Conservation (phyloP, 805 yeast species). For the Nakazawaea anatomiae region DNA sequence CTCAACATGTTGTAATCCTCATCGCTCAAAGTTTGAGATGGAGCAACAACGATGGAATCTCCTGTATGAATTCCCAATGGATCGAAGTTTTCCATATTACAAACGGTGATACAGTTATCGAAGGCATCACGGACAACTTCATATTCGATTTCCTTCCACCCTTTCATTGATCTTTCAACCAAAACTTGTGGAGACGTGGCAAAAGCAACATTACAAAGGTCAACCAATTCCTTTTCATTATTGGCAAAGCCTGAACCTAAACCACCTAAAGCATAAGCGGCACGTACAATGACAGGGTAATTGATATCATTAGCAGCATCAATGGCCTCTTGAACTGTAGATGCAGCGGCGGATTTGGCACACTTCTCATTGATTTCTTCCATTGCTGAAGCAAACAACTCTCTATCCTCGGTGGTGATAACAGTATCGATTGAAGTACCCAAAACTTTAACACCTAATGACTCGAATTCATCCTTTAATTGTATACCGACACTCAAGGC, state of each 20-base stretch:
- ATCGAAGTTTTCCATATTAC: conserved; percentile 99
- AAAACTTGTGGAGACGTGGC: conserved; percentile 95
- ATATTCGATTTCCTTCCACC: conserved; percentile 98
- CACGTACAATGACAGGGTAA: conserved; percentile 94
- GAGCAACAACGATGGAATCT: conserved; percentile 98
- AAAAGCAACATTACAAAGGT: conserved; percentile 83
- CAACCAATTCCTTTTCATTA: conserved; percentile 75
- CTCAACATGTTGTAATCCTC: conserved; percentile 98
- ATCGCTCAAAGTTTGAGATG: conserved; percentile 94
- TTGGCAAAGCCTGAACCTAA: conserved; percentile 97
- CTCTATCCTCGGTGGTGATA: conserved; percentile 97
- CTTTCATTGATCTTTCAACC: conserved; percentile 89
- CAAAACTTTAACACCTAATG: conserved; percentile 86
- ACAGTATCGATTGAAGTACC: conserved; percentile 97
- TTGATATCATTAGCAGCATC: conserved; percentile 82
- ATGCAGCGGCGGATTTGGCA: conserved; percentile 88
- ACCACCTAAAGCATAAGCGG: conserved; percentile 97
- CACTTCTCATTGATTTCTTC: conserved; percentile 93
- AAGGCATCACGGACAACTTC: conserved; percentile 97
- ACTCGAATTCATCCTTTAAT: conserved; percentile 90
- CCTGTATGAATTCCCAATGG: conserved; percentile 98
- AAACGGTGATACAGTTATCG: conserved; percentile 96
- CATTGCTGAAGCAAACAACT: conserved; percentile 90
- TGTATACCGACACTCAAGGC: conserved; percentile 94
- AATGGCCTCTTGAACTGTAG: conserved; percentile 73